These are phyloP conservation scores for Cicer arietinum DNA, from an alignment of 306 rosid genomes.

Conservation along the genomic window DNA sequence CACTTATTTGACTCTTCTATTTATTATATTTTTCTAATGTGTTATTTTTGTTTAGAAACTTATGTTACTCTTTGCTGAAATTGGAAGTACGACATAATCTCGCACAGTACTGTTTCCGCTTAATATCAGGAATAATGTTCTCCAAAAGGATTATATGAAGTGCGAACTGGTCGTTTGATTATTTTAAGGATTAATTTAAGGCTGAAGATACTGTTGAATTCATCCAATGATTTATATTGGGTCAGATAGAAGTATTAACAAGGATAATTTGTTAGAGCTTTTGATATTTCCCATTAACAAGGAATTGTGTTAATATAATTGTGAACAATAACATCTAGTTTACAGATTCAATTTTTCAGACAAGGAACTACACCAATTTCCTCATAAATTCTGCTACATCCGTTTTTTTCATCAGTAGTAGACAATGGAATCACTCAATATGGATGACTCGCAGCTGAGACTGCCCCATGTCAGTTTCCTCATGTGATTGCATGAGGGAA, in stretches of 20 bases:
- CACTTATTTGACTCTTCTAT: no score
- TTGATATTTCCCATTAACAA: not conserved
- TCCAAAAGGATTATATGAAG: no score
- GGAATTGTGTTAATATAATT: not conserved
- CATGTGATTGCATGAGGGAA: constrained; percentile 39
- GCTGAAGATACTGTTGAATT: not conserved
- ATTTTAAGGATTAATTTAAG: not conserved
- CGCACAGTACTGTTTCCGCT: no score
- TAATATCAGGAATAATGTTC: no score
- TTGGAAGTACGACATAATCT: no score
- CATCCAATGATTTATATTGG: not conserved
- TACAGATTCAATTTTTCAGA: not conserved
- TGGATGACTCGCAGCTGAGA: constrained; percentile 58
- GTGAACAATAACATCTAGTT: not conserved
- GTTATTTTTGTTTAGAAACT: no score
- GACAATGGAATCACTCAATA: constrained; percentile 39
- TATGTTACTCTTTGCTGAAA: no score
- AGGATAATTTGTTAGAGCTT: not conserved
- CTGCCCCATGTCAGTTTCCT: constrained; percentile 50
- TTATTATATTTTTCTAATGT: no score
- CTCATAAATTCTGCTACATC: not conserved
- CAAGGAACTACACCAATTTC: not conserved
- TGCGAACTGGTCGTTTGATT: not conserved
- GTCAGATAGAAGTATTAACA: not conserved
- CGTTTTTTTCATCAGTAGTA: constrained; percentile 27